Evolutionary conservation across 305 asterid genomes (phyloP).

Genomic region (Plantago lanceolata): DNA sequence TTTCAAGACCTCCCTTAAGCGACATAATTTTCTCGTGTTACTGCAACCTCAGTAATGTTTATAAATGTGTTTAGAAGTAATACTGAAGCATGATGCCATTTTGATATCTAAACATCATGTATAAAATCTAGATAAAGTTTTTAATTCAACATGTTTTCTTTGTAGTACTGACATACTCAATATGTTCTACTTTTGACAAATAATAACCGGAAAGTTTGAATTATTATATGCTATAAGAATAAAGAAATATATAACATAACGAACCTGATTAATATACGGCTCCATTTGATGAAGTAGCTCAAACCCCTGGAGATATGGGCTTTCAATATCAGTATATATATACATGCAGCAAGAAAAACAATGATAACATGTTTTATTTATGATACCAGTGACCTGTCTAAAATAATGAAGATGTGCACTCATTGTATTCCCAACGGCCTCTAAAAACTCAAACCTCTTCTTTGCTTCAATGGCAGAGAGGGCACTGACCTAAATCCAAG

Average conservation of each 20-base stretch:
- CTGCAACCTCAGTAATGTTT: too few species aligned
- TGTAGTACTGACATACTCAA: too few species aligned
- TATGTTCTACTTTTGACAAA: background rate
- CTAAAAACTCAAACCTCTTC: conserved; percentile 84
- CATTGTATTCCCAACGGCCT: conserved; percentile 84
- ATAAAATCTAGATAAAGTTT: too few species aligned
- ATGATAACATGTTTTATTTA: background rate
- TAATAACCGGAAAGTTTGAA: background rate
- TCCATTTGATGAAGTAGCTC: conserved; percentile 94
- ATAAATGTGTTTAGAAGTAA: too few species aligned
- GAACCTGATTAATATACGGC: conserved; percentile 86
- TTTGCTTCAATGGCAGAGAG: conserved; percentile 84
- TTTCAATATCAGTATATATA: conserved; percentile 31
- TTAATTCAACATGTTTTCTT: too few species aligned
- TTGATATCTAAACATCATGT: too few species aligned
- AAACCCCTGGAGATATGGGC: conserved; percentile 54
- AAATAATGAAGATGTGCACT: conserved; percentile 82
- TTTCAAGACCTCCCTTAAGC: too few species aligned
- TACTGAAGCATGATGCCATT: too few species aligned
- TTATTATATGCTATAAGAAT: background rate
- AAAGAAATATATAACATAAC: conserved; percentile 1
- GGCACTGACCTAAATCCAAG: conserved; percentile 69
- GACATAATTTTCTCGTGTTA: too few species aligned
- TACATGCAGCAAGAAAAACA: conserved; percentile 7
- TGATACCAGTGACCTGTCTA: conserved; percentile 54